These are phyloP conservation scores for Boletus rufocinnamomeus DNA, from an alignment of 768 basidiomycete species.

Conservation along the genomic window DNA sequence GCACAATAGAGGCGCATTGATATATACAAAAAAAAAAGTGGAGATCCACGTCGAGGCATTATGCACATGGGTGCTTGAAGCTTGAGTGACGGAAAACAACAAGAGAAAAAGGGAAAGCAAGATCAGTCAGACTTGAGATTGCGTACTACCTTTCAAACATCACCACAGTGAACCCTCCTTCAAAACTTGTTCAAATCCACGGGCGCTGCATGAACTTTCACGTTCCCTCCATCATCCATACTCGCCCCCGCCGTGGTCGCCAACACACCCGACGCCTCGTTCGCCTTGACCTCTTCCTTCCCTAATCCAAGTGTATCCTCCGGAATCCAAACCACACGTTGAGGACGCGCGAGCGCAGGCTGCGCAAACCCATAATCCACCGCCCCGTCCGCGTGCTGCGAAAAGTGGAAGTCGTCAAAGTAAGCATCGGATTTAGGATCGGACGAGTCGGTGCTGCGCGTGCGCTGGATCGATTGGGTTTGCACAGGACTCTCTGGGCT, in stretches of 20 bases:
- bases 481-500: background rate
- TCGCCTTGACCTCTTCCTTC: constrained; percentile 59
- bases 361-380: constrained; percentile 78
- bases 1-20: background rate
- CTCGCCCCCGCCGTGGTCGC: constrained; percentile 50
- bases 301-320: constrained; percentile 57
- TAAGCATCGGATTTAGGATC: constrained; percentile 9
- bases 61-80: too few relatives aligned
- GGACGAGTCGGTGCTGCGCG: constrained; percentile 1
- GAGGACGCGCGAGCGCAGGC: constrained; percentile 74
- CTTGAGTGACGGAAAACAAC: background rate
- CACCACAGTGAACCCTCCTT: background rate
- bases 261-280: constrained; percentile 52
- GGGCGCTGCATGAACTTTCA: constrained; percentile 33
- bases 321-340: constrained; percentile 85
- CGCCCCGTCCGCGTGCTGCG: constrained; percentile 28
- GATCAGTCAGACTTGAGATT: background rate
- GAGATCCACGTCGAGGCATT: background rate
- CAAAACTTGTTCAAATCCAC: constrained; percentile 35
- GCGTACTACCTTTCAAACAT: background rate
- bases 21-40: background rate
- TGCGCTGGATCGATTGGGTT: constrained; percentile 1
- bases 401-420: constrained; percentile 25
- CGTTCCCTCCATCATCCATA: constrained; percentile 64
- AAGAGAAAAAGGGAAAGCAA: background rate